These are phyloP conservation scores for Hanseniaspora guilliermondii DNA, from an alignment of 805 yeast genomes.

Conservation along the genomic window DNA sequence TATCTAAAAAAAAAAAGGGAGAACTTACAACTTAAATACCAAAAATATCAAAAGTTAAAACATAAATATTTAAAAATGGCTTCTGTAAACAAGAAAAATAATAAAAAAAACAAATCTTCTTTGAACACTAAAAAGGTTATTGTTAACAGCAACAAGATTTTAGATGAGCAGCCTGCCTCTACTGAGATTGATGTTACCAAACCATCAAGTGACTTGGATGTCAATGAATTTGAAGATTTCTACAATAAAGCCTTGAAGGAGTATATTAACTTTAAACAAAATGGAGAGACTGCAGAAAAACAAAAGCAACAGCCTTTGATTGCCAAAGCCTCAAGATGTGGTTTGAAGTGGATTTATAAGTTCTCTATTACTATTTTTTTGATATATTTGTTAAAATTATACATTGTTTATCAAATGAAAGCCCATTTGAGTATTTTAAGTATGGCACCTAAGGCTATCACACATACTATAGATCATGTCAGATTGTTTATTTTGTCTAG, in stretches of 20 bases:
- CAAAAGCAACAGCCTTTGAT: neutral
- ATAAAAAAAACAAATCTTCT: neutral
- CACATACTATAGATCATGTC: neutral
- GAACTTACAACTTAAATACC: too few relatives aligned
- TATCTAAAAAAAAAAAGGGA: too few relatives aligned
- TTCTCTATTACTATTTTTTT: neutral
- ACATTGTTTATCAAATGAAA: constrained; percentile 14
- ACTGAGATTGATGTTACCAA: neutral
- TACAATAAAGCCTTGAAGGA: constrained; percentile 11
- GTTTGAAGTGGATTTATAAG: constrained; percentile 5
- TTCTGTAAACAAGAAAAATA: neutral
- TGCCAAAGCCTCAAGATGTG: neutral
- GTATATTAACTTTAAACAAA: constrained; percentile 6
- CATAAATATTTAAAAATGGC: neutral
- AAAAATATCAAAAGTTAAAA: too few relatives aligned
- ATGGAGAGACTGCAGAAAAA: neutral
- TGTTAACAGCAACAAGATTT: neutral
- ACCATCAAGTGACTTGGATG: neutral
- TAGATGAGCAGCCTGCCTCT: neutral
- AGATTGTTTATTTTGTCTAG: constrained; percentile 1
- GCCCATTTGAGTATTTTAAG: neutral
- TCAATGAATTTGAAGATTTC: constrained; percentile 11
- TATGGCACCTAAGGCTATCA: neutral
- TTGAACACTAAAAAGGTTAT: constrained; percentile 1
- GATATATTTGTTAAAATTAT: constrained; percentile 11